Conservation (phyloP, 768 basidiomycete genomes). For the Dentipellis sp. region DNA sequence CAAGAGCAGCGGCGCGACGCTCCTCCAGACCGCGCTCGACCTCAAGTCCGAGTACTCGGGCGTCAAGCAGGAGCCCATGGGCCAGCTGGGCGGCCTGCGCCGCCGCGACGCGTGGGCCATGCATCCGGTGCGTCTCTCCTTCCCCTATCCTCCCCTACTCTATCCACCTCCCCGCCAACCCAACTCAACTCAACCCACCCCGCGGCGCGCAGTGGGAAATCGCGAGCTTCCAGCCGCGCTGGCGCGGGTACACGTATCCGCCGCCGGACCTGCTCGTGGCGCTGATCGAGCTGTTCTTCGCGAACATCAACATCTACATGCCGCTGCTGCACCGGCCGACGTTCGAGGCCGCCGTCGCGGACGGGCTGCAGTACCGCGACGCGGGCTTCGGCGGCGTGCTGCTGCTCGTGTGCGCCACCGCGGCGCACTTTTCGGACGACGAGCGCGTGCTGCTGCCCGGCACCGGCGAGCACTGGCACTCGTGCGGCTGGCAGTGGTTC, state of each 20-base stretch:
- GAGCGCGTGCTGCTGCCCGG: slow-evolving; percentile 20
- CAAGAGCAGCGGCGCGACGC: slow-evolving; percentile 10
- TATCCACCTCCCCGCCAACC: too few relatives aligned
- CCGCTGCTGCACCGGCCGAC: slow-evolving; percentile 13
- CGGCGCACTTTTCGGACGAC: slow-evolving; percentile 43
- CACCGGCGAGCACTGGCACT: slow-evolving; percentile 17
- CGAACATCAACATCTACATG: background rate
- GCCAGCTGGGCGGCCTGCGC: background rate
- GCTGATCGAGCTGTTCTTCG: slow-evolving; percentile 8
- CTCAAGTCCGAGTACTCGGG: slow-evolving; percentile 3
- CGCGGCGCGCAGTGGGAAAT: slow-evolving; percentile 7
- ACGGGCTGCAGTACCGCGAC: slow-evolving; percentile 31
- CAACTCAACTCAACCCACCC: too few relatives aligned
- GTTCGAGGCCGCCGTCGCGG: slow-evolving; percentile 19
- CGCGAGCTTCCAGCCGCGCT: background rate
- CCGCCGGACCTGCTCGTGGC: slow-evolving; percentile 8
- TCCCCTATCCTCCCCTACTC: too few relatives aligned
- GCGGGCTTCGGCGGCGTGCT: slow-evolving; percentile 34
- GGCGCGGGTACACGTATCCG: slow-evolving; percentile 6
- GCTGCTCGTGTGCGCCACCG: slow-evolving; percentile 44
- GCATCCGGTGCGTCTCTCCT: slow-evolving; percentile 4
- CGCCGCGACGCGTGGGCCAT: slow-evolving; percentile 8
- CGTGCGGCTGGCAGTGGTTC: slow-evolving; percentile 38
- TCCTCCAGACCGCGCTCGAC: slow-evolving; percentile 5
- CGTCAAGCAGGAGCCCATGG: background rate